Evolutionary conservation across 2,329 filamentous ascomycete species (phyloP).

Genomic region (Sarocladiaceae sp.): DNA sequence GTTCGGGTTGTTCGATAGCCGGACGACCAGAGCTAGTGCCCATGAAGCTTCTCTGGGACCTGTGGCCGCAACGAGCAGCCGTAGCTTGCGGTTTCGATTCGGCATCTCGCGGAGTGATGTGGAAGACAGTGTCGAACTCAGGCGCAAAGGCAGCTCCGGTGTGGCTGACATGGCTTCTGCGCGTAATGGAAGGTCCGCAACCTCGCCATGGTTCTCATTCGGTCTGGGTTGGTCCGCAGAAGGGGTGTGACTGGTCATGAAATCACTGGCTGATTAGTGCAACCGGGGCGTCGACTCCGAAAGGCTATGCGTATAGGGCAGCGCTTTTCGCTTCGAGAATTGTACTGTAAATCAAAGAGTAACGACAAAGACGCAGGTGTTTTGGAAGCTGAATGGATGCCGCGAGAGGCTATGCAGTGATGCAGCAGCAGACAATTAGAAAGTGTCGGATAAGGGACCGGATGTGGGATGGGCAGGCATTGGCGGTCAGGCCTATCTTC

Average conservation of each 20-base stretch:
- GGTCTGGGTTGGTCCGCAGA: neutral
- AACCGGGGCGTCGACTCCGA: constrained; percentile 4
- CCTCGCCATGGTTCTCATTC: constrained; percentile 6
- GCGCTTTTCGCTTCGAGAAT: no score
- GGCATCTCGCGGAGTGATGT: constrained; percentile 33
- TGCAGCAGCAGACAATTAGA: no score
- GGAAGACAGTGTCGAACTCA: constrained; percentile 23
- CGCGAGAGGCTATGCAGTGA: neutral
- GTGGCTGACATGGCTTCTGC: constrained; percentile 21
- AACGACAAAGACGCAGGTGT: no score
- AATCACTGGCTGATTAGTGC: constrained; percentile 19
- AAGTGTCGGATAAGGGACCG: constrained; percentile 4
- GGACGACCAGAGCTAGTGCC: constrained; percentile 61
- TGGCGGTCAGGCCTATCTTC: constrained; percentile 7
- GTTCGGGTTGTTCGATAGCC: constrained; percentile 60
- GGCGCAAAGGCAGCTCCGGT: neutral
- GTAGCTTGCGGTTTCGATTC: constrained; percentile 41
- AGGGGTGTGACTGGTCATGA: constrained; percentile 25
- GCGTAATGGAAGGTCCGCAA: neutral
- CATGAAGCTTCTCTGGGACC: constrained; percentile 62
- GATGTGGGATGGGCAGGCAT: neutral
- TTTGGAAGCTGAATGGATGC: no score
- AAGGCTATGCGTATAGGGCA: no score
- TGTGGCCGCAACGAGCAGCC: constrained; percentile 62
- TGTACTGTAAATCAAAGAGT: no score